Base-by-base conservation (phyloP, 345 rosid genomes). In the Eucalyptus regnans region DNA sequence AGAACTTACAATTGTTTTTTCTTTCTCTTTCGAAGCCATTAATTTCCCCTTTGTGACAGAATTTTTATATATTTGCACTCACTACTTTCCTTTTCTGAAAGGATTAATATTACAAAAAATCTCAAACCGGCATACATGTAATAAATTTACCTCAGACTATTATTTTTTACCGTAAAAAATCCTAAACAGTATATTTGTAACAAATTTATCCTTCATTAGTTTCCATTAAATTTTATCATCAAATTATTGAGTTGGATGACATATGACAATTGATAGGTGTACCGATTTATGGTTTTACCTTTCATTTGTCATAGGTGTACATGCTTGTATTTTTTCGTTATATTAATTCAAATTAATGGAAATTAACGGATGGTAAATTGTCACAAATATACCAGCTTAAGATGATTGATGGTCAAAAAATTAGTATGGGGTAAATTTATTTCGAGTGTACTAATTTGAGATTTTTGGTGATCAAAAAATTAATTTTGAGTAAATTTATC, bases 281-380 rank as follows among this genome's bases (percentile, higher is more conserved):
- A 52, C 4, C 10, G 0, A 4, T 52, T 52, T 52, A 52, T 52
- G 58, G 25, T 52, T 52, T 52, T 52, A 18, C 25, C 58, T 23
- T 52, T 20, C 58, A 0, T 52, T 52, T 52, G 4, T 52, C 0
- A 52, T 0, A 7, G 1, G 25, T 52, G 25, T 52, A 7, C 58
- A 0, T 1, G 0, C 58, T 52, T 52, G 25, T 52, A 52, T 18
- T 52, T 52, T 52, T 52, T 56, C 1, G 1, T 56, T 22, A 23
- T 23, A 56, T 56, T 1, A 23, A 56, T 56, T 56, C 62, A 56
- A 56, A 56, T 56, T 9, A 23, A 56, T 23, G 62, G 29, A 56
- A 4, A 56, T 9, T 56, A 23, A 56, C 0, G 62, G 29, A 56
- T 6, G 29, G 13, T 56, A 5, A 23, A 56, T 56, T 56, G 29